These are phyloP conservation scores for Omphalea diandra DNA, from an alignment of 441 rosid species.

Conservation along the genomic window DNA sequence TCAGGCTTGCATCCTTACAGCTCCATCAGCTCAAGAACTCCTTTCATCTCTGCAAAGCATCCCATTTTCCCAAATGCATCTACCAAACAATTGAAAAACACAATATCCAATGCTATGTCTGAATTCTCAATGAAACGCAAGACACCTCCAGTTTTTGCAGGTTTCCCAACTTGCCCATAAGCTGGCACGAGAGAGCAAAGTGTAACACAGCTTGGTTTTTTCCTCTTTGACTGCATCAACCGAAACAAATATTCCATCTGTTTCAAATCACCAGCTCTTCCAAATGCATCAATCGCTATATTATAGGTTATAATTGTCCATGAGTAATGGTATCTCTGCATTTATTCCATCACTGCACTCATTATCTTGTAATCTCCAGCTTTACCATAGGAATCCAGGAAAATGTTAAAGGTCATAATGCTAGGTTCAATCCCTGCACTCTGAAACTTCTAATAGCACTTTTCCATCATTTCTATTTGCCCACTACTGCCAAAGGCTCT, in stretches of 20 bases:
- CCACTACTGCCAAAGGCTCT: constrained; percentile 91
- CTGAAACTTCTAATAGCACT: constrained; percentile 89
- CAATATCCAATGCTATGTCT: constrained; percentile 64
- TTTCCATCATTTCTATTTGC: constrained; percentile 85
- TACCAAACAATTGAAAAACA: constrained; percentile 82
- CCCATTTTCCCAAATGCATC: constrained; percentile 87
- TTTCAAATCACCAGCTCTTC: constrained; percentile 77
- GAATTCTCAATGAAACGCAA: constrained; percentile 77
- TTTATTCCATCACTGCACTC: constrained; percentile 91
- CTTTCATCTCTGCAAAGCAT: constrained; percentile 83
- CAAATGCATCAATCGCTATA: constrained; percentile 85
- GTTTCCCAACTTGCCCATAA: constrained; percentile 64
- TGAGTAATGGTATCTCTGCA: constrained; percentile 88
- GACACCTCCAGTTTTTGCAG: constrained; percentile 66
- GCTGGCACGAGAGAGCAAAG: constrained; percentile 81
- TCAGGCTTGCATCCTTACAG: constrained; percentile 67
- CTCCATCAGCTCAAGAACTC: constrained; percentile 73
- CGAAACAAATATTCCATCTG: constrained; percentile 89
- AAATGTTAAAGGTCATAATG: constrained; percentile 81
- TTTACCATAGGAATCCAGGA: constrained; percentile 85
- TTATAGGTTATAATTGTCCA: constrained; percentile 94
- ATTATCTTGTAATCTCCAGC: constrained; percentile 69
- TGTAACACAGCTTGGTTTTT: constrained; percentile 80
- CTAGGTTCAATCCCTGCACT: constrained; percentile 82
- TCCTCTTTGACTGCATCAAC: constrained; percentile 80